These are phyloP conservation scores for Talaromyces proteolyticus DNA, from an alignment of 495 filamentous ascomycete genomes.

Conservation along the genomic window DNA sequence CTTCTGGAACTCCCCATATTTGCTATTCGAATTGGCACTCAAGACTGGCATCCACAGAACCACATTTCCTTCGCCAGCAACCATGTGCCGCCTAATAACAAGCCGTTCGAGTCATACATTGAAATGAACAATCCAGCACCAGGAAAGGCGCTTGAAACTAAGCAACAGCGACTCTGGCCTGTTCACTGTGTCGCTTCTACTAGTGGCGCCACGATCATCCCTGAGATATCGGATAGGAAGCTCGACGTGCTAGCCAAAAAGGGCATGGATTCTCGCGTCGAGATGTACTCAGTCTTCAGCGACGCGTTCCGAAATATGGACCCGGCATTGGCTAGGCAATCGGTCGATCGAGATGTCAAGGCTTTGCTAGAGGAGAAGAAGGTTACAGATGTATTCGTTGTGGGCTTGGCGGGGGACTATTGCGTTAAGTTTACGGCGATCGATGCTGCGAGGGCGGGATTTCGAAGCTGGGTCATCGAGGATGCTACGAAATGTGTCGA, in stretches of 20 bases:
- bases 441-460: constrained; percentile 72
- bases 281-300: constrained; percentile 90
- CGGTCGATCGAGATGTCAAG: constrained; percentile 56
- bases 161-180: constrained; percentile 76
- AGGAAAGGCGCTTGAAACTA: constrained; percentile 52
- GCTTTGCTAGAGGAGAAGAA: constrained; percentile 44
- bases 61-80: constrained; percentile 90
- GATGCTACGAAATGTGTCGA: constrained; percentile 74
- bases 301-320: constrained; percentile 60
- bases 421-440: constrained; percentile 80
- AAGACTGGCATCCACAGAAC: constrained; percentile 79
- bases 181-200: constrained; percentile 78
- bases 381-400: constrained; percentile 75
- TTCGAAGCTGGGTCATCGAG: constrained; percentile 66
- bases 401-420: constrained; percentile 82
- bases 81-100: constrained; percentile 59
- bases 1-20: constrained; percentile 68
- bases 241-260: constrained; percentile 69
- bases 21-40: constrained; percentile 68
- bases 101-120: constrained; percentile 57
- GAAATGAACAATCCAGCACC: constrained; percentile 61
- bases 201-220: constrained; percentile 65
- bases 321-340: constrained; percentile 24
- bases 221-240: constrained; percentile 57
- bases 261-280: constrained; percentile 63